Evolutionary conservation across 2,329 filamentous ascomycete genomes (phyloP), one percentile per base, ranked within the genome.

Genomic region (Colletotrichum lini): DNA sequence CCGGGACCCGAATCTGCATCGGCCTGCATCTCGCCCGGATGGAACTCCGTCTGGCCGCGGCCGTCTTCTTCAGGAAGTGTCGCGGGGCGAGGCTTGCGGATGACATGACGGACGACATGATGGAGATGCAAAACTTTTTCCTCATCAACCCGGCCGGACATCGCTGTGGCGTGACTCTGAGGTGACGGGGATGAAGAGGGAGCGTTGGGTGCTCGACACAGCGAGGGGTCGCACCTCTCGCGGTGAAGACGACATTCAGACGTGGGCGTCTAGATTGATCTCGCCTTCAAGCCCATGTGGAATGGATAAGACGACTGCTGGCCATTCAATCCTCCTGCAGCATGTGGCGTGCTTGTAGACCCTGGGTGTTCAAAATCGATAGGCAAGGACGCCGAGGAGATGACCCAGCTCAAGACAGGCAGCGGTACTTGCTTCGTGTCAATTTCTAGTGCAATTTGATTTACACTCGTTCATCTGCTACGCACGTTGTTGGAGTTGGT

Each of bases 1-100:
- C 82, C 3, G 88, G 88, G 1, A 81, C 35, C 5, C 57, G 58
- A 3, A 79, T 78, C 2, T 91, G 89, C 72, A 80, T 92, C 18
- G 89, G 89, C 1, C 78, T 88, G 35, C 87, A 91, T 72, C 81
- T 91, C 23, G 89, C 89, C 0, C 80, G 82, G 26, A 88, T 88
- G 79, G 88, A 91, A 74, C 75, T 91, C 40, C 82, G 88, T 10
- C 82, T 88, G 45, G 86, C 83, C 0, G 81, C 84, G 0, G 85
- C 87, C 0, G 79, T 83, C 6, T 88, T 91, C 77, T 89, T 90
- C 75, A 80, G 82, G 0, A 78, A 84, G 42, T 88, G 84, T 69
- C 81, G 82, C 0, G 76, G 77, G 63, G 77, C 79, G 1, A 77
- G 57, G 21, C 67, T 80, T 3, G 61, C 68, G 16, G 79, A 83